Base-by-base conservation (phyloP, 202 grass and related monocot genomes). In the Setaria viridis region DNA sequence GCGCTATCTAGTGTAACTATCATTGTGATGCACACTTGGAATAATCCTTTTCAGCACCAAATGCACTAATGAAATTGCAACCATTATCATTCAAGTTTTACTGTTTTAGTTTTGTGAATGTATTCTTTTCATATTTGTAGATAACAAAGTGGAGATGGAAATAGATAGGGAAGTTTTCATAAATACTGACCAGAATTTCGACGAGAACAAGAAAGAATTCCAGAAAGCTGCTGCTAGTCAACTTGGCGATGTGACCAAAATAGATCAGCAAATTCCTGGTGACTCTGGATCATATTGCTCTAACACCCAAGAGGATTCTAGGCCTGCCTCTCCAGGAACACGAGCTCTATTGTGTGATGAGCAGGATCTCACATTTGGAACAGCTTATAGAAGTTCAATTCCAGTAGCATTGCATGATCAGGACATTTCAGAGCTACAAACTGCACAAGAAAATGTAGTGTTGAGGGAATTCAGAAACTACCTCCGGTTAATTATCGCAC, bases 311-410 rank as follows among this genome's bases (percentile, higher is more conserved):
- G 88, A 90, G 62, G 80, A 69, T 68, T 58, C 33, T 67, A 88
- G 85, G 80, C 90, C 93, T 56, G 68, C 88, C 46, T 94, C 93
- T 86, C 93, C 93, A 74, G 90, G 85, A 88, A 94, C 93, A 57
- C 70, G 81, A 74, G 93, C 93, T 1, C 63, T 94, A 42, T 75
- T 94, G 85, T 94, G 93, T 74, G 76, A 94, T 75, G 93, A 94
- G 71, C 70, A 90, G 87, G 88, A 85, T 58, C 77, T 84, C 50
- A 70, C 81, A 49, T 94, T 94, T 65, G 81, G 85, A 70, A 46
- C 33, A 47, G 85, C 83, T 76, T 80, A 83, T 53, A 84, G 42
- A 63, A 87, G 43, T 68, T 80, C 89, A 70, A 76, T 90, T 75
- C 75, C 84, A 63, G 35, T 45, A 25, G 50, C 51, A 74, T 62